These are phyloP conservation scores for Drechmeria coniospora DNA, from an alignment of 2,329 filamentous ascomycete genomes.

Conservation along the genomic window DNA sequence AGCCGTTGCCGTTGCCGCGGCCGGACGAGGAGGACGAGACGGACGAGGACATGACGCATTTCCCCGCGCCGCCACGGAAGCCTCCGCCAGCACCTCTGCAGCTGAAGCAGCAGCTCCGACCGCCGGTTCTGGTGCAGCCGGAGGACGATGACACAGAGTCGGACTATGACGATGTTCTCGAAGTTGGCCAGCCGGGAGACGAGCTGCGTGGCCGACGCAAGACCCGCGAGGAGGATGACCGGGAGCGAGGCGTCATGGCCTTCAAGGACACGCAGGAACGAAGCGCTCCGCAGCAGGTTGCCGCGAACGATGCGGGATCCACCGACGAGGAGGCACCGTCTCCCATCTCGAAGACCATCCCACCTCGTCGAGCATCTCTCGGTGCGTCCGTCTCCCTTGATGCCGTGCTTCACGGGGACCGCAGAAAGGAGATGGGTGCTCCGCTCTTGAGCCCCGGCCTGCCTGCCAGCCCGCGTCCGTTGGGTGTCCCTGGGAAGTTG, in stretches of 20 bases:
- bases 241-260: conserved; percentile 54
- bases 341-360: conserved; percentile 20
- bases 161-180: conserved; percentile 67
- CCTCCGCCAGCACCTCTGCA: conserved; percentile 74
- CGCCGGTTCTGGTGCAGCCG: conserved; percentile 7
- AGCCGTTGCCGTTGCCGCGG: conserved; percentile 32
- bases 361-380: conserved; percentile 18
- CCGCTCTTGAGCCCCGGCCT: conserved; percentile 43
- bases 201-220: conserved; percentile 59
- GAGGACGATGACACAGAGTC: conserved; percentile 59
- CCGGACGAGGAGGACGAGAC: too few relatives aligned
- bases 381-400: conserved; percentile 34
- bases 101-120: conserved; percentile 25
- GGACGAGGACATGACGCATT: conserved; percentile 31
- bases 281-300: conserved; percentile 61
- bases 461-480: conserved; percentile 43
- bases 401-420: conserved; percentile 29
- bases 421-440: conserved; percentile 18
- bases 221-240: conserved; percentile 79
- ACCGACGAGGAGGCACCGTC: conserved; percentile 16
- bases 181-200: conserved; percentile 47
- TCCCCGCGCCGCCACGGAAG: conserved; percentile 55
- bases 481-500: conserved; percentile 30
- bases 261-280: conserved; percentile 52
- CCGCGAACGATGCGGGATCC: conserved; percentile 20